Evolutionary conservation across 2,329 filamentous ascomycete species (phyloP).

Genomic region (Clonostachys chloroleuca): DNA sequence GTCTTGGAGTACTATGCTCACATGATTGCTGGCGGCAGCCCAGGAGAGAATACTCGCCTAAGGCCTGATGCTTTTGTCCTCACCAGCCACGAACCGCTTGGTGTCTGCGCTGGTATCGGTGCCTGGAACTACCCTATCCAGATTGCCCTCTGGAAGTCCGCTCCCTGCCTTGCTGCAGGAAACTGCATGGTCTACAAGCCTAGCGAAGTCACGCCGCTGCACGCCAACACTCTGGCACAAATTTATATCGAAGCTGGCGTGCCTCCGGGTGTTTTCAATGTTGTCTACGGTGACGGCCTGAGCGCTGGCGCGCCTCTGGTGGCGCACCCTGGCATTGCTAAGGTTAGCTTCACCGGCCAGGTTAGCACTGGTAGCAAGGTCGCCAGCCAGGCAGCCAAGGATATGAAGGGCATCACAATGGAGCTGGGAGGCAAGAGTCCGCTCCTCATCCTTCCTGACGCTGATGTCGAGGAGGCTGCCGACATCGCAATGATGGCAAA

Average conservation of each 20-base stretch:
- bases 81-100: constrained; percentile 75
- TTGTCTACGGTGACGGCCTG: constrained; percentile 75
- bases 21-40: constrained; percentile 72
- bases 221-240: constrained; percentile 69
- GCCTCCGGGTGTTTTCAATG: constrained; percentile 81
- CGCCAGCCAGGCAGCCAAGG: constrained; percentile 66
- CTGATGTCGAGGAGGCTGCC: constrained; percentile 73
- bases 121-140: constrained; percentile 93
- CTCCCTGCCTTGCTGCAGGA: constrained; percentile 77
- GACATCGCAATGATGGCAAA: constrained; percentile 92
- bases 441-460: constrained; percentile 74
- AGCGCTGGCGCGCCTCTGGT: constrained; percentile 70
- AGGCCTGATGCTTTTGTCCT: constrained; percentile 77
- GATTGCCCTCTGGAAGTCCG: constrained; percentile 87
- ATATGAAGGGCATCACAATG: constrained; percentile 91
- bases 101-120: constrained; percentile 82
- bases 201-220: constrained; percentile 82
- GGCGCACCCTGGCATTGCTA: constrained; percentile 67
- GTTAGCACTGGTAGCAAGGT: constrained; percentile 81
- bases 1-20: constrained; percentile 85
- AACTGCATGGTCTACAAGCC: constrained; percentile 93
- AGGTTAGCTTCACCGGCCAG: constrained; percentile 88
- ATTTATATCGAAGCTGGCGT: constrained; percentile 77
- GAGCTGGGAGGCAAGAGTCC: constrained; percentile 87
- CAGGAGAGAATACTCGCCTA: constrained; percentile 73